Percentiles rank a stretch among this genome's conserved stretches.
These are phyloP conservation scores for Agrostemma githago DNA, from an alignment of 148 eudicot species.

Conservation along the genomic window DNA sequence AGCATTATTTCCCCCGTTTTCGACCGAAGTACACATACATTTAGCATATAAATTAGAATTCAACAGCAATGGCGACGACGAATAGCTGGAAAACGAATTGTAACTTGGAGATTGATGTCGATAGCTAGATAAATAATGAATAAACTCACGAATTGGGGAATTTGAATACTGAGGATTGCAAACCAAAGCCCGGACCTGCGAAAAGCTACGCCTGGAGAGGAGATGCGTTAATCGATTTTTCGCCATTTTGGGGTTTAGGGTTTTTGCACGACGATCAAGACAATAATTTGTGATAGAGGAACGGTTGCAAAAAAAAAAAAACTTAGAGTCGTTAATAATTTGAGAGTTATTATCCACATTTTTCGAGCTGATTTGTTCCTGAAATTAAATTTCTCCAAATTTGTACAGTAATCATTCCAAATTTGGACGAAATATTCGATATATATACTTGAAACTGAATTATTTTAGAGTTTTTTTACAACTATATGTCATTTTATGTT, in stretches of 20 bases:
- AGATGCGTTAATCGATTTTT: slow-evolving; percentile 12
- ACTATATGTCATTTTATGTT: too few relatives aligned
- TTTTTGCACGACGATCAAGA: too few relatives aligned
- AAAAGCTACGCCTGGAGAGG: slow-evolving; percentile 18
- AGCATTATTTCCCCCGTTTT: slow-evolving; percentile 1
- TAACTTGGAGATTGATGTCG: slow-evolving; percentile 4
- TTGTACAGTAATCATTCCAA: too few relatives aligned
- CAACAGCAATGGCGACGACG: not conserved
- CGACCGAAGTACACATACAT: slow-evolving; percentile 11
- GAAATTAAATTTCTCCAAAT: too few relatives aligned
- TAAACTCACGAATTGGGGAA: not conserved
- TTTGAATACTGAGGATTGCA: slow-evolving; percentile 3
- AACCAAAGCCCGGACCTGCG: slow-evolving; percentile 27
- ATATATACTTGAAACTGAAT: too few relatives aligned
- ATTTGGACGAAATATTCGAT: too few relatives aligned
- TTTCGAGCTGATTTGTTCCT: too few relatives aligned
- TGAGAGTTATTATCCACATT: too few relatives aligned
- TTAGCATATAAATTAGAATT: not conserved
- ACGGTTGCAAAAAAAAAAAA: too few relatives aligned
- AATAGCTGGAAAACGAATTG: not conserved
- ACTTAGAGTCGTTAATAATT: too few relatives aligned
- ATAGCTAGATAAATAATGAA: not conserved
- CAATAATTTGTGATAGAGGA: too few relatives aligned
- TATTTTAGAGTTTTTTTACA: too few relatives aligned
- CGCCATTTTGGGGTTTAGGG: slow-evolving; percentile 12